phyloP scores from a whole-genome alignment of 805 yeast genomes.

The Candida ulmi region DNA sequence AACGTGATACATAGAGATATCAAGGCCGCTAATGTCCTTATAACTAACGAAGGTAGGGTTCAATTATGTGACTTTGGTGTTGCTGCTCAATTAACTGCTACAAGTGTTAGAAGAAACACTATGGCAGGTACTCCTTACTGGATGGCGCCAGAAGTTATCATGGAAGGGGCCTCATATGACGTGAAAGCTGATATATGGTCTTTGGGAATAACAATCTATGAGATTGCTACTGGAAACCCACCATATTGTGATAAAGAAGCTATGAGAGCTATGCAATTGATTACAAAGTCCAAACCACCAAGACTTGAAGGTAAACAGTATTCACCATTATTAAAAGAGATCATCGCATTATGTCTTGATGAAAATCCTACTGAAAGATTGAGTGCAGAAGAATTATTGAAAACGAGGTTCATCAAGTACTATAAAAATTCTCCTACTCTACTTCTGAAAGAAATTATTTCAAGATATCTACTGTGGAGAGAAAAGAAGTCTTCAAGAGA shows the following conservation, averaged over 20 bases:
- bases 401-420: conserved; percentile 63
- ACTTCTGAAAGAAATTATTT: conserved; percentile 65
- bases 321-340: conserved; percentile 71
- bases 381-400: conserved; percentile 76
- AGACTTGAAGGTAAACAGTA: conserved; percentile 87
- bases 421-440: conserved; percentile 57
- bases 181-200: conserved; percentile 97
- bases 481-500: conserved; percentile 56
- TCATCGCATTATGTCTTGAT: conserved; percentile 86
- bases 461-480: conserved; percentile 71
- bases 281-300: conserved; percentile 91
- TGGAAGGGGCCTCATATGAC: conserved; percentile 85
- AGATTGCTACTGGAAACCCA: conserved; percentile 94
- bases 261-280: conserved; percentile 87
- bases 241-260: conserved; percentile 97
- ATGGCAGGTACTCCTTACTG: conserved; percentile 96
- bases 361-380: conserved; percentile 90
- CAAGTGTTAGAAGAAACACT: conserved; percentile 76
- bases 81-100: conserved; percentile 84
- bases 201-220: conserved; percentile 88
- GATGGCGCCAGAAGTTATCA: conserved; percentile 99
- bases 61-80: conserved; percentile 97
- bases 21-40: conserved; percentile 92
- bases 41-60: conserved; percentile 83
- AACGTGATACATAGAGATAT: conserved; percentile 96